A percentile compares a stretch with the other conserved stretches of the same genome.
Evolutionary conservation across 2,329 filamentous ascomycete genomes (phyloP).

Genomic region (Delphinella strobiligena): DNA sequence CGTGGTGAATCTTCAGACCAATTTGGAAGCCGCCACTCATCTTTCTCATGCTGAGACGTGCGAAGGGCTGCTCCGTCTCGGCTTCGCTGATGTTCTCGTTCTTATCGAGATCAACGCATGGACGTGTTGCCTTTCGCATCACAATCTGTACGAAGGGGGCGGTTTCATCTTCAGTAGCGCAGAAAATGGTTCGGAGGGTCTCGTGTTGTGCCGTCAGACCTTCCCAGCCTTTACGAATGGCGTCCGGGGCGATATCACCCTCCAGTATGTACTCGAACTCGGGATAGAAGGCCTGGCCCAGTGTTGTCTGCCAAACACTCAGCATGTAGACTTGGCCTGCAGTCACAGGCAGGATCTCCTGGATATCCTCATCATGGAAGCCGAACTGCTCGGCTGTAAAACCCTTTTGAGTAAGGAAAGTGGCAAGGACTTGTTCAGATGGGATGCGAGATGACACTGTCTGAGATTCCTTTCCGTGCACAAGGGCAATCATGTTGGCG

Average conservation of each 20-base stretch:
- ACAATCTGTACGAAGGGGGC: slow-evolving; percentile 54
- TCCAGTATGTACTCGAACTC: slow-evolving; percentile 52
- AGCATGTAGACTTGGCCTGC: slow-evolving; percentile 76
- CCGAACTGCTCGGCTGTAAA: slow-evolving; percentile 13
- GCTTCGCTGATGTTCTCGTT: slow-evolving; percentile 1
- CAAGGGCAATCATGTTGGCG: slow-evolving; percentile 44
- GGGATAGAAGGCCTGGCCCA: slow-evolving; percentile 59
- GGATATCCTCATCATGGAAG: slow-evolving; percentile 36
- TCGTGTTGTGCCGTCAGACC: slow-evolving; percentile 42
- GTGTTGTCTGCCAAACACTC: slow-evolving; percentile 57
- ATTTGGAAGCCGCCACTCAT: slow-evolving; percentile 15
- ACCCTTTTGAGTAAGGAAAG: slow-evolving; percentile 8
- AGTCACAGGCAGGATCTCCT: slow-evolving; percentile 54
- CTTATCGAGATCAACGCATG: slow-evolving; percentile 18
- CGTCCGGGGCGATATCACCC: slow-evolving; percentile 23
- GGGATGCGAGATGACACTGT: background rate
- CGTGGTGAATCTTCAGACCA: slow-evolving; percentile 59
- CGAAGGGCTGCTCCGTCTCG: slow-evolving; percentile 1
- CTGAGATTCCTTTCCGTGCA: slow-evolving; percentile 11
- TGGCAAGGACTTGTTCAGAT: slow-evolving; percentile 7
- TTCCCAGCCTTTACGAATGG: slow-evolving; percentile 50
- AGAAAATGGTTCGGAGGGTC: slow-evolving; percentile 58
- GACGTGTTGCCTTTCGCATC: slow-evolving; percentile 27
- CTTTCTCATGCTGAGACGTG: slow-evolving; percentile 14
- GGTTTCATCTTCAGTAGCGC: slow-evolving; percentile 34